Evolutionary conservation across 2,329 filamentous ascomycete genomes (phyloP).

Genomic region (Penicillium sp.): DNA sequence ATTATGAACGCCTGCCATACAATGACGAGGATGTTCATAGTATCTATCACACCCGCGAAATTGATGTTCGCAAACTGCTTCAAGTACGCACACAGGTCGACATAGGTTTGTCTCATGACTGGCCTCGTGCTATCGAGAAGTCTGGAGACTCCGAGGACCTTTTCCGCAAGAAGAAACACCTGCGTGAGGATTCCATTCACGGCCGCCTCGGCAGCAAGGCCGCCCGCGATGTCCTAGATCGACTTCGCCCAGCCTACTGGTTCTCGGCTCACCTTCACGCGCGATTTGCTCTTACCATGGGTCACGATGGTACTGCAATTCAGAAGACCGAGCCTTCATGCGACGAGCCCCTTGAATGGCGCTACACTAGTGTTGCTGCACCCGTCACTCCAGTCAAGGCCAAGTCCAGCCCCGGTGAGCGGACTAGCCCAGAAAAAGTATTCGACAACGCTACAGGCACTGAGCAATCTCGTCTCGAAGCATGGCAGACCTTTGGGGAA

Average conservation of each 20-base stretch:
- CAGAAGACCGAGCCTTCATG: neutral
- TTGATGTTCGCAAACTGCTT: slow-evolving; percentile 87
- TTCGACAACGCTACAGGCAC: neutral
- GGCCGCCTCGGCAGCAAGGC: slow-evolving; percentile 78
- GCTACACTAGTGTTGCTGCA: neutral
- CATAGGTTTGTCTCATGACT: slow-evolving; percentile 90
- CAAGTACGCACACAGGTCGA: slow-evolving; percentile 86
- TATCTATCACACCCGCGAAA: slow-evolving; percentile 86
- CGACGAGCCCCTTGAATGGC: slow-evolving; percentile 10
- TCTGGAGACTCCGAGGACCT: slow-evolving; percentile 69
- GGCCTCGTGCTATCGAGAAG: slow-evolving; percentile 82
- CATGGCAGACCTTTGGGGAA: neutral
- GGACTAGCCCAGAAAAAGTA: neutral
- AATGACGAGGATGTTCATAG: slow-evolving; percentile 71
- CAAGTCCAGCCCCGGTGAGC: neutral
- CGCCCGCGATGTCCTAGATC: slow-evolving; percentile 76
- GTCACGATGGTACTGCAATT: slow-evolving; percentile 39
- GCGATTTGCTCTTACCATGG: slow-evolving; percentile 70
- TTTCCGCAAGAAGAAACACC: slow-evolving; percentile 72
- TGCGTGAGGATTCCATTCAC: slow-evolving; percentile 71
- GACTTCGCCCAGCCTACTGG: slow-evolving; percentile 81
- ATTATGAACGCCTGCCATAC: slow-evolving; percentile 85
- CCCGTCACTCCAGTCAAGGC: neutral
- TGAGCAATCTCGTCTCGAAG: neutral
- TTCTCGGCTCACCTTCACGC: slow-evolving; percentile 92